Base-by-base conservation (phyloP, 140 eudicot species). In the Senecio squalidus region DNA sequence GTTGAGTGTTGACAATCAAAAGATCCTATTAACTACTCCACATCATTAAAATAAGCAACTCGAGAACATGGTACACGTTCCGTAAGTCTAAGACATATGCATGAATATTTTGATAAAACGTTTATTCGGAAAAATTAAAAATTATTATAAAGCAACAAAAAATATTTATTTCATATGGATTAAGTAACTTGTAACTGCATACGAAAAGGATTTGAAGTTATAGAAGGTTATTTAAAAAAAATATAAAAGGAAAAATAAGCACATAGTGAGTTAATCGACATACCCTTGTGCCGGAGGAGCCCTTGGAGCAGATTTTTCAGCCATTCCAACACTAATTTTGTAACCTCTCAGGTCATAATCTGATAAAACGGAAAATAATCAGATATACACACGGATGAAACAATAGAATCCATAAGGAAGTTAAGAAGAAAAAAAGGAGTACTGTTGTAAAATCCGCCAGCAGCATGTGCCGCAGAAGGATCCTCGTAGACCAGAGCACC, bases 391-490 rank as follows among this genome's bases (percentile, higher is more conserved):
- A 50, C 11, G 26, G 63, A 58, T 5, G 6, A 10, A 51, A 34
- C 27, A 44, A 24, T 22, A 54, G 10, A 25, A 14, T 54, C 34
- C 18, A 5, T 14, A 16, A 17, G 28, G 4, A 25, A 16, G 38
- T 44, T 38, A 2, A 38, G 33, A 33, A 9, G 6, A 27, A 41
- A 39, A 7, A 34, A 58, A 43, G 5, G 4, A 50, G 31, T 81
- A 90, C 98, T 67, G 58, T 83, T 92, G 58, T 66, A 92, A 39
- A 92, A 92, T 25, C 98, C 91, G 39, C 98, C 95, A 55, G 96
- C 98, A 63, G 96, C 72, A 74, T 92, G 98, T n/a, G 98, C 98
- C 22, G 96, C 96, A 71, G 83, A 76, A 31, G 98, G 96, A 71
- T 92, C 98, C 70, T 92, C 96, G 66, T 92, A 92, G 22, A 89